phyloP scores from a whole-genome alignment of 2,329 filamentous ascomycete genomes.

The Apiospora marii region DNA sequence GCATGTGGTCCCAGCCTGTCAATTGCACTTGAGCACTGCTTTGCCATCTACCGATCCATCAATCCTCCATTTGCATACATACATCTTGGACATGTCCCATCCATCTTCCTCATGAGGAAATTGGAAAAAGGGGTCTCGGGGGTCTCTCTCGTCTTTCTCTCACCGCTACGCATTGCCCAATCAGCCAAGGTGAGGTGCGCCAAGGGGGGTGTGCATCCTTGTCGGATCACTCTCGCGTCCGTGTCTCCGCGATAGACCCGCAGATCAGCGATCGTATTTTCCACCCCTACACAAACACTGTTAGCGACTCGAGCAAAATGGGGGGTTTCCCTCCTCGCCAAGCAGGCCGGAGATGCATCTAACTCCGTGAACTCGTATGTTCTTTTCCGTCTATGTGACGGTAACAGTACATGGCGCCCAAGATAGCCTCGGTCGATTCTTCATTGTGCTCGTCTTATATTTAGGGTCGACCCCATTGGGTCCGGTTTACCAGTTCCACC shows the following conservation, averaged over 20 bases:
- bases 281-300: constrained; percentile 14
- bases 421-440: constrained; percentile 1
- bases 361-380: constrained; percentile 6
- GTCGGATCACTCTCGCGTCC: constrained; percentile 11
- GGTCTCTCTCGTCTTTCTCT: neutral
- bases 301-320: neutral
- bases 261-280: constrained; percentile 21
- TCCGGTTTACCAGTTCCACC: neutral
- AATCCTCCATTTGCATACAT: neutral
- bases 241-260: constrained; percentile 16
- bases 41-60: constrained; percentile 14
- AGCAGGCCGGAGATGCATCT: constrained; percentile 14
- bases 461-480: constrained; percentile 7
- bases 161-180: constrained; percentile 17
- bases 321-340: constrained; percentile 1
- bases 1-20: neutral
- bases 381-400: neutral
- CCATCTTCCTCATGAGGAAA: constrained; percentile 5
- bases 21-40: neutral
- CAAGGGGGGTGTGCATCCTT: constrained; percentile 1
- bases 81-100: neutral
- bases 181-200: constrained; percentile 18
- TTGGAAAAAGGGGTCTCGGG: constrained; percentile 7
- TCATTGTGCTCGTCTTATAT: constrained; percentile 6
- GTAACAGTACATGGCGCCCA: neutral